Percentiles rank a stretch among this genome's conserved stretches.
phyloP scores from a whole-genome alignment of 2,329 filamentous ascomycete species.

The Fusarium acutatum region DNA sequence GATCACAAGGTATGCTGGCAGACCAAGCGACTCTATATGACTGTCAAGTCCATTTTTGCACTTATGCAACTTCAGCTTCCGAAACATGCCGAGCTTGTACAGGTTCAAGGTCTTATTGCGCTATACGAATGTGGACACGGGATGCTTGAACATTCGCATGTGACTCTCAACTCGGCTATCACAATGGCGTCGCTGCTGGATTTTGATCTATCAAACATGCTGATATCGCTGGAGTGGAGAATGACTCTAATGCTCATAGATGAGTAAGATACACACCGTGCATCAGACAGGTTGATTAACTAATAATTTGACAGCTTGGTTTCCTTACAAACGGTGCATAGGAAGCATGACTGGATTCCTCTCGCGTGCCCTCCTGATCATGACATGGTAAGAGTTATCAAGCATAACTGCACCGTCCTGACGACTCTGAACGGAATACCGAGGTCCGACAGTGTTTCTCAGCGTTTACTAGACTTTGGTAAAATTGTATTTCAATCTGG shows the following conservation, averaged over 20 bases:
- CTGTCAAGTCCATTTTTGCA: not conserved
- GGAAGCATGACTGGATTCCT: not conserved
- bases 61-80: not conserved
- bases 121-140: slow-evolving; percentile 1
- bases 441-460: fast-evolving
- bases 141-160: not conserved
- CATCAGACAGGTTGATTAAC: too few relatives aligned
- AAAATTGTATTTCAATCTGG: too few relatives aligned
- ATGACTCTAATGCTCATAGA: not conserved
- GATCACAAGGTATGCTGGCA: not conserved
- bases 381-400: not conserved
- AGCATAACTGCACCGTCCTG: not conserved
- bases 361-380: not conserved
- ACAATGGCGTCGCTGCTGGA: not conserved
- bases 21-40: not conserved
- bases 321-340: not conserved
- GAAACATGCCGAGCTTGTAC: not conserved
- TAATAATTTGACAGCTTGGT: not conserved
- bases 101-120: not conserved
- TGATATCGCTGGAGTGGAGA: not conserved
- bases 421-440: not conserved
- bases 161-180: not conserved
- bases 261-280: not conserved
- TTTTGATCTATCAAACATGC: not conserved
- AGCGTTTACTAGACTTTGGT: not conserved